These are phyloP conservation scores for Acacia confusa DNA, from an alignment of 306 rosid genomes.

Conservation along the genomic window DNA sequence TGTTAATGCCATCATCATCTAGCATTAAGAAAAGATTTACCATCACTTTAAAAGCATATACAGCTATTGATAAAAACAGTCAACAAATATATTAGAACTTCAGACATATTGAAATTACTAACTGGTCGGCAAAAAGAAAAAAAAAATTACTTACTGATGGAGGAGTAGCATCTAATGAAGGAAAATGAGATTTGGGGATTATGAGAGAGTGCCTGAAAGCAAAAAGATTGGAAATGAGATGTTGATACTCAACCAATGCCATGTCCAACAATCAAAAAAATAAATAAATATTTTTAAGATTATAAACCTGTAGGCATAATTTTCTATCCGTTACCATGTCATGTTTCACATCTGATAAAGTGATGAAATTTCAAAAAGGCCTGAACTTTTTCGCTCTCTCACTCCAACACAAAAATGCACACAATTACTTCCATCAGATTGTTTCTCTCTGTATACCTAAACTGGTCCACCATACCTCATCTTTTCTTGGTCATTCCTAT, in stretches of 20 bases:
- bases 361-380: not conserved
- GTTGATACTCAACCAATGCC: conserved; percentile 16
- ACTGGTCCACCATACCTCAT: not conserved
- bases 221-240: conserved; percentile 31
- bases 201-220: conserved; percentile 87
- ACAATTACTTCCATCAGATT: not conserved
- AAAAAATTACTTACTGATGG: conserved; percentile 68
- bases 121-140: conserved; percentile 32
- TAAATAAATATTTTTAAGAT: conserved; percentile 9
- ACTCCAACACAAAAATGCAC: not conserved
- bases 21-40: conserved; percentile 21
- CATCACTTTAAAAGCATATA: conserved; percentile 12
- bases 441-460: not conserved
- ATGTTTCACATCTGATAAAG: not conserved
- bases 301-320: conserved; percentile 14
- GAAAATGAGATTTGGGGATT: conserved; percentile 86
- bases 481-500: not conserved
- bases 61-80: not conserved
- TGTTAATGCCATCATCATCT: conserved; percentile 21
- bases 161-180: conserved; percentile 86
- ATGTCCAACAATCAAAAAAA: conserved; percentile 12
- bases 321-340: not conserved
- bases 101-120: conserved; percentile 46
- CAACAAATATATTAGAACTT: conserved; percentile 7
- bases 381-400: not conserved